Evolutionary conservation across 306 rosid species (phyloP).

Genomic region (Castanopsis chinensis): DNA sequence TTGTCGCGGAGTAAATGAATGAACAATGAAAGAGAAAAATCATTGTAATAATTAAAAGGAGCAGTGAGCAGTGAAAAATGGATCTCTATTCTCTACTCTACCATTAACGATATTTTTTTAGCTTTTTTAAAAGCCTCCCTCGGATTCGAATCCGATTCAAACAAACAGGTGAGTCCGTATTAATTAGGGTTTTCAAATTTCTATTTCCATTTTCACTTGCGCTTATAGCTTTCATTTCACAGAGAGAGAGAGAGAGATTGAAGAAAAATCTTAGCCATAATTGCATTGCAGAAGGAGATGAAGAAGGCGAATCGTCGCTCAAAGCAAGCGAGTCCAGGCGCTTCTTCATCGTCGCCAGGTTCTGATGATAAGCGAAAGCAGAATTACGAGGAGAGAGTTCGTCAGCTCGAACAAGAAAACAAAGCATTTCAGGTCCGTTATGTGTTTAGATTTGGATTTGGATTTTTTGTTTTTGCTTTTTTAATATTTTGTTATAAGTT

Average conservation of each 20-base stretch:
- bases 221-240: neutral
- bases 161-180: neutral
- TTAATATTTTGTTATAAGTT: no score
- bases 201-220: neutral
- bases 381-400: slow-evolving; percentile 41
- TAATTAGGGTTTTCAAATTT: slow-evolving; percentile 4
- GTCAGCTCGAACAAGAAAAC: slow-evolving; percentile 54
- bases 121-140: neutral
- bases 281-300: slow-evolving; percentile 31
- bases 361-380: slow-evolving; percentile 30
- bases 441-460: neutral
- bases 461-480: no score
- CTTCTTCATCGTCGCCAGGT: slow-evolving; percentile 27
- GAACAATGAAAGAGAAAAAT: neutral
- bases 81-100: neutral
- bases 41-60: neutral
- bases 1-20: no score
- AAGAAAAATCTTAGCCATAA: neutral
- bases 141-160: neutral
- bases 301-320: slow-evolving; percentile 67
- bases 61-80: neutral
- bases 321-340: slow-evolving; percentile 49
- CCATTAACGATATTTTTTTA: neutral
- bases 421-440: slow-evolving; percentile 56
- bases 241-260: neutral